phyloP scores from a whole-genome alignment of 768 basidiomycete species.

The Trametes cubensis region DNA sequence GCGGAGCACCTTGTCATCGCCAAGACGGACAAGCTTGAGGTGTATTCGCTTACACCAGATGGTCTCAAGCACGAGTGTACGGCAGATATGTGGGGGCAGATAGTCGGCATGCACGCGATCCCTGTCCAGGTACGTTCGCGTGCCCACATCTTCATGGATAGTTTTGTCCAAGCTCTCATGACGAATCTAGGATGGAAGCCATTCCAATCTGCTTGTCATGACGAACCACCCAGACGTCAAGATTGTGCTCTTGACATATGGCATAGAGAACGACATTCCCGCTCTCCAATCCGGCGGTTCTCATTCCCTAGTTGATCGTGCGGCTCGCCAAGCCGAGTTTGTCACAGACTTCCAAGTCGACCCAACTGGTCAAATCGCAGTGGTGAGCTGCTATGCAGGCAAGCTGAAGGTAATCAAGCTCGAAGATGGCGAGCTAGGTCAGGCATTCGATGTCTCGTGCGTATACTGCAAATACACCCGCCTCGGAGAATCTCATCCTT shows the following conservation, averaged over 20 bases:
- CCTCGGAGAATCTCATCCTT: slow-evolving; percentile 11
- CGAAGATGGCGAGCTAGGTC: slow-evolving; percentile 53
- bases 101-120: slow-evolving; percentile 57
- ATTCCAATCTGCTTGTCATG: slow-evolving; percentile 62
- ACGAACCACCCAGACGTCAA: slow-evolving; percentile 79
- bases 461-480: slow-evolving; percentile 32
- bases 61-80: slow-evolving; percentile 63
- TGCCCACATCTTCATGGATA: not conserved
- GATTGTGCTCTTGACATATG: slow-evolving; percentile 63
- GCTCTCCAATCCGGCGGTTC: slow-evolving; percentile 45
- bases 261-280: slow-evolving; percentile 36
- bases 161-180: slow-evolving; percentile 2
- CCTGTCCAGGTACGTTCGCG: slow-evolving; percentile 52
- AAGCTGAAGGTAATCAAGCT: slow-evolving; percentile 68
- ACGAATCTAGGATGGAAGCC: slow-evolving; percentile 3
- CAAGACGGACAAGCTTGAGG: slow-evolving; percentile 65
- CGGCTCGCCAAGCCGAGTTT: slow-evolving; percentile 67
- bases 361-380: slow-evolving; percentile 58
- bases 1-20: slow-evolving; percentile 70
- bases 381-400: slow-evolving; percentile 69
- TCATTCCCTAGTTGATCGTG: slow-evolving; percentile 58
- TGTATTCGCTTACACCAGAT: slow-evolving; percentile 63
- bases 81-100: slow-evolving; percentile 70
- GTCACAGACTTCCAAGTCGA: slow-evolving; percentile 71
- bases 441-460: slow-evolving; percentile 67